phyloP scores from a whole-genome alignment of 495 filamentous ascomycete genomes.

The Glutinoglossum americanum region DNA sequence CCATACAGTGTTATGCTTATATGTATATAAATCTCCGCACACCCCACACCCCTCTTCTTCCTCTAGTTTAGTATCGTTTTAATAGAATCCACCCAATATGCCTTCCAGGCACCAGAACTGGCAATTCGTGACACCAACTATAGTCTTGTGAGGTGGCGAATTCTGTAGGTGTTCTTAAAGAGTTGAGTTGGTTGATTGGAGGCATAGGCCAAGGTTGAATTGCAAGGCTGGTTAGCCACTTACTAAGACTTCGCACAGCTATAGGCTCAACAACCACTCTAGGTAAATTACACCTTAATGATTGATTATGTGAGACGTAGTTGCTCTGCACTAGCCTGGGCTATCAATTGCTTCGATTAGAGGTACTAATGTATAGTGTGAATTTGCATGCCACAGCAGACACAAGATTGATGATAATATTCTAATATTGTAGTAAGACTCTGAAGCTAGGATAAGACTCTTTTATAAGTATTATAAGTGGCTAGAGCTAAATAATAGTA shows the following conservation, averaged over 20 bases:
- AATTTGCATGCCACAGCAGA: background rate
- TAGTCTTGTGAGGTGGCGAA: too few species aligned
- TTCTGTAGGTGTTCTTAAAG: too few species aligned
- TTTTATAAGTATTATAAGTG: conserved; percentile 10
- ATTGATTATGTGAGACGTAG: conserved; percentile 3
- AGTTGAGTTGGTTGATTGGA: conserved; percentile 3
- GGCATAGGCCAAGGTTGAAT: background rate
- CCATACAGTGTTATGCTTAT: too few species aligned
- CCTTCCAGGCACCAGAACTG: too few species aligned
- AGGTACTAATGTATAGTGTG: background rate
- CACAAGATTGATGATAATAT: background rate
- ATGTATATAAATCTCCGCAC: too few species aligned
- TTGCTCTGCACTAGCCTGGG: background rate
- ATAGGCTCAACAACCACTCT: conserved; percentile 1
- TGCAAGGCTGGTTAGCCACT: conserved; percentile 1
- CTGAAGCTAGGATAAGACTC: conserved; percentile 8
- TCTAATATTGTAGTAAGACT: background rate
- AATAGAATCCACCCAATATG: too few species aligned
- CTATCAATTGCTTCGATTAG: background rate
- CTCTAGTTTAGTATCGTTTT: too few species aligned
- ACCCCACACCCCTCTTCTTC: too few species aligned
- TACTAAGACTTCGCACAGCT: conserved; percentile 1
- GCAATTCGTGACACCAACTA: too few species aligned
- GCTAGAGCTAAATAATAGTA: conserved; percentile 9
- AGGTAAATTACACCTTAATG: conserved; percentile 3